Percentiles rank a stretch among this genome's conserved stretches.
phyloP scores from a whole-genome alignment of 2,329 filamentous ascomycete species.

The Colletotrichum sidae region DNA sequence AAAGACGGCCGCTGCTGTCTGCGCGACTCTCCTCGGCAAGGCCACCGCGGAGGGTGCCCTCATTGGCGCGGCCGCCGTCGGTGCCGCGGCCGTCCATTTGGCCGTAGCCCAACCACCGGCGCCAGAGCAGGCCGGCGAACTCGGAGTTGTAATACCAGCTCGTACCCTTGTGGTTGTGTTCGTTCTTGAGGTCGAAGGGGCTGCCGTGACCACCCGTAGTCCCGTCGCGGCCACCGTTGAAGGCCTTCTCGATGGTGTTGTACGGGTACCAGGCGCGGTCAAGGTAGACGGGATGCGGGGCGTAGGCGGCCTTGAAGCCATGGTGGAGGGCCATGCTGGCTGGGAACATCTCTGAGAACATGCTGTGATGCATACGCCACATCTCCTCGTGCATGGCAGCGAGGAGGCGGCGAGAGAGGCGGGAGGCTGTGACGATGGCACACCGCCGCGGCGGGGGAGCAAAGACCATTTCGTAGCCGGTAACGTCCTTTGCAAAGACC shows the following conservation, averaged over 20 bases:
- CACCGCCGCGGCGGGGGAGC: slow-evolving; percentile 74
- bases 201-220: slow-evolving; percentile 73
- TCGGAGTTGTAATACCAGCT: slow-evolving; percentile 88
- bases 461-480: slow-evolving; percentile 69
- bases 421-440: slow-evolving; percentile 78
- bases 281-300: slow-evolving; percentile 83
- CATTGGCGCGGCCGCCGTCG: slow-evolving; percentile 61
- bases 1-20: slow-evolving; percentile 73
- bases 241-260: slow-evolving; percentile 77
- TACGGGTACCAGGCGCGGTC: slow-evolving; percentile 80
- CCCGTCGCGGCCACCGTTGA: slow-evolving; percentile 80
- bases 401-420: slow-evolving; percentile 74
- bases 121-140: slow-evolving; percentile 82
- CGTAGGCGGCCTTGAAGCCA: slow-evolving; percentile 82
- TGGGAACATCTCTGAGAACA: slow-evolving; percentile 86
- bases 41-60: slow-evolving; percentile 62
- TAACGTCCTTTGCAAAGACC: slow-evolving; percentile 78
- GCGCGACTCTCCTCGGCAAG: slow-evolving; percentile 60
- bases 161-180: slow-evolving; percentile 85
- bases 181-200: slow-evolving; percentile 75
- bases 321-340: slow-evolving; percentile 78
- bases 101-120: slow-evolving; percentile 77
- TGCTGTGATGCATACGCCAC: slow-evolving; percentile 73
- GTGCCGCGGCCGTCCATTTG: slow-evolving; percentile 63
- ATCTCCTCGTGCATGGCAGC: slow-evolving; percentile 81